Percentiles rank a stretch among this genome's conserved stretches.
Conservation (phyloP, 495 filamentous ascomycete species). For the Talaromyces liani region DNA sequence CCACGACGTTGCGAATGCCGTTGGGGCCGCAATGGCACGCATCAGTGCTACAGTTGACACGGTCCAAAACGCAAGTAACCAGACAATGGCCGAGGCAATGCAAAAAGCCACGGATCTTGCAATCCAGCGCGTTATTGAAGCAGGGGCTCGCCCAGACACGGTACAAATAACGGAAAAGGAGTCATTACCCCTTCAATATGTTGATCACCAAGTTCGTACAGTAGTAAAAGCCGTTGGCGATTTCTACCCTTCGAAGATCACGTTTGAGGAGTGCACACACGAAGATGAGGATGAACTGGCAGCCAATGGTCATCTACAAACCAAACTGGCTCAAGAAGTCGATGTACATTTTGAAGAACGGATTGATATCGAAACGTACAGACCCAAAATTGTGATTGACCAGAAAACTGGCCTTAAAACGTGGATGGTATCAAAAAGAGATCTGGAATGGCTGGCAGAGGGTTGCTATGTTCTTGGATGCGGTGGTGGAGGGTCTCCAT, state of each 20-base stretch:
- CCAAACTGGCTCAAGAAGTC: not conserved
- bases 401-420: not conserved
- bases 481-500: slow-evolving; percentile 43
- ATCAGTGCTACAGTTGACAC: slow-evolving; percentile 28
- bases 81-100: slow-evolving; percentile 24
- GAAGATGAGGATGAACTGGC: not conserved
- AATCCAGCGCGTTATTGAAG: slow-evolving; percentile 29
- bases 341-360: not conserved
- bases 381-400: slow-evolving; percentile 8
- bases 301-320: not conserved
- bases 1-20: slow-evolving; percentile 43
- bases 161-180: slow-evolving; percentile 27
- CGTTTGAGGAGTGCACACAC: not conserved
- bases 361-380: slow-evolving; percentile 11
- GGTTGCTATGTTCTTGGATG: slow-evolving; percentile 57
- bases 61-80: slow-evolving; percentile 30
- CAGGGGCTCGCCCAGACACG: slow-evolving; percentile 23
- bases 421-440: slow-evolving; percentile 50
- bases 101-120: slow-evolving; percentile 29
- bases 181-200: slow-evolving; percentile 29
- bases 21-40: slow-evolving; percentile 45
- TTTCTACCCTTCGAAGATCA: slow-evolving; percentile 12
- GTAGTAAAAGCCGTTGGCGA: slow-evolving; percentile 28
- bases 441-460: slow-evolving; percentile 48
- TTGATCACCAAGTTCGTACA: slow-evolving; percentile 25